A percentile compares a stretch with the other conserved stretches of the same genome.
These are phyloP conservation scores for Leccinum sublutescens DNA, from an alignment of 768 basidiomycete species.

Conservation along the genomic window DNA sequence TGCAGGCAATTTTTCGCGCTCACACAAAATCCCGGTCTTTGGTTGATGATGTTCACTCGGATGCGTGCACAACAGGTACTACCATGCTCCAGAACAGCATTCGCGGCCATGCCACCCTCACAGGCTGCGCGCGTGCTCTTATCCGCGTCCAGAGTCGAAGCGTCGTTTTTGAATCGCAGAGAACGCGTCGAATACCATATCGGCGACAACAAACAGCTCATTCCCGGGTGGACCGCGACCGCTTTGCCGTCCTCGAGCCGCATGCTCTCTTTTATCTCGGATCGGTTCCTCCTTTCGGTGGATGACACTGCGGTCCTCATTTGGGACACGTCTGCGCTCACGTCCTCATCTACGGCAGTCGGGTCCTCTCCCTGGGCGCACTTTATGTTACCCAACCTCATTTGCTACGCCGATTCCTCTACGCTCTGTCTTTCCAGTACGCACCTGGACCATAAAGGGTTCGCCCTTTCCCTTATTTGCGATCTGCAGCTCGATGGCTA, in stretches of 20 bases:
- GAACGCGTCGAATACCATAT: background rate
- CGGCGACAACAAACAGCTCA: background rate
- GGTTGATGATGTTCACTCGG: conserved; percentile 16
- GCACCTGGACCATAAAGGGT: conserved; percentile 11
- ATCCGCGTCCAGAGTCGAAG: conserved; percentile 13
- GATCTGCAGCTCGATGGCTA: background rate
- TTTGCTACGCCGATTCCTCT: conserved; percentile 8
- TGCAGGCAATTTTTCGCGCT: conserved; percentile 20
- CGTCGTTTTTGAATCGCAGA: conserved; percentile 16
- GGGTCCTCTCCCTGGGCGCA: conserved; percentile 11
- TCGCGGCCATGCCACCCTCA: conserved; percentile 5
- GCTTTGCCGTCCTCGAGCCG: conserved; percentile 3
- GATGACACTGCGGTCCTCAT: conserved; percentile 7
- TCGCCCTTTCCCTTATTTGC: background rate
- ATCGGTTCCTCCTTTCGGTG: conserved; percentile 22
- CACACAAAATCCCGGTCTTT: conserved; percentile 19
- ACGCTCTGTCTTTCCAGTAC: conserved; percentile 10
- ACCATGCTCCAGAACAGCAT: conserved; percentile 15
- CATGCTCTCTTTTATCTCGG: conserved; percentile 19
- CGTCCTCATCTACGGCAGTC: background rate
- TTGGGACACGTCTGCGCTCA: conserved; percentile 13
- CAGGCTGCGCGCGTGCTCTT: conserved; percentile 17
- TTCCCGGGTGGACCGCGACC: background rate
- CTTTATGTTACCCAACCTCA: conserved; percentile 6
- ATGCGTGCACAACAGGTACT: conserved; percentile 14